These are phyloP conservation scores for Peterozyma toletana DNA, from an alignment of 805 yeast species.

Conservation along the genomic window DNA sequence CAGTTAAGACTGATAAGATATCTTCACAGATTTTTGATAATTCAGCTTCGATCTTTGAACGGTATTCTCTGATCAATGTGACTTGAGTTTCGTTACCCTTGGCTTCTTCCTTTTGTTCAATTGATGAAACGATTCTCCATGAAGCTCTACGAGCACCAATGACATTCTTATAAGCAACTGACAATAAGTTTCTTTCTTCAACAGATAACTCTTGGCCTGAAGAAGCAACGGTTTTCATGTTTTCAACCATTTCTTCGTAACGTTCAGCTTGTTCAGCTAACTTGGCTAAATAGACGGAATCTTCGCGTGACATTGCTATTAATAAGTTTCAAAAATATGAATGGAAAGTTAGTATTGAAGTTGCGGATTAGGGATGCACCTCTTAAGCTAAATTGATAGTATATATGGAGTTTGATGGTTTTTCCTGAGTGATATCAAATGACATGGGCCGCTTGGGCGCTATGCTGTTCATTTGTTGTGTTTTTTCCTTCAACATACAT, in stretches of 20 bases:
- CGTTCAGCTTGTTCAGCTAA: slow-evolving; percentile 99
- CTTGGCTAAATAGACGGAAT: slow-evolving; percentile 95
- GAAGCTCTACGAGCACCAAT: slow-evolving; percentile 99
- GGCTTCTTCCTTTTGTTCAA: slow-evolving; percentile 96
- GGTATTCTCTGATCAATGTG: slow-evolving; percentile 83
- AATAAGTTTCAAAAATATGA: slow-evolving; percentile 28
- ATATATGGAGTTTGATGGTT: too few relatives aligned
- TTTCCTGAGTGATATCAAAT: too few relatives aligned
- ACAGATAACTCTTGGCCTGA: slow-evolving; percentile 93
- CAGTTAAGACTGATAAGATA: slow-evolving; percentile 78
- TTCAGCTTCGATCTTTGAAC: slow-evolving; percentile 90
- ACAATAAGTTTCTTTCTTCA: slow-evolving; percentile 94
- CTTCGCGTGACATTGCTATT: slow-evolving; percentile 80
- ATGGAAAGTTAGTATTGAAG: not conserved
- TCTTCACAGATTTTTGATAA: slow-evolving; percentile 91
- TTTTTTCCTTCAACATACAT: too few relatives aligned
- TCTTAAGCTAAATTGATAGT: too few relatives aligned
- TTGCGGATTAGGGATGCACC: too few relatives aligned
- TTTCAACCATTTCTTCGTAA: slow-evolving; percentile 98
- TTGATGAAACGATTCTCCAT: slow-evolving; percentile 97
- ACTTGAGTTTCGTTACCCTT: slow-evolving; percentile 93
- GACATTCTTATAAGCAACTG: slow-evolving; percentile 97
- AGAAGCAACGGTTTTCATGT: slow-evolving; percentile 96
- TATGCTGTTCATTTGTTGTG: too few relatives aligned
- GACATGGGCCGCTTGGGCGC: too few relatives aligned